phyloP scores from a whole-genome alignment of 108 stramenopile species.

The Pseudonitzschia pungens region DNA sequence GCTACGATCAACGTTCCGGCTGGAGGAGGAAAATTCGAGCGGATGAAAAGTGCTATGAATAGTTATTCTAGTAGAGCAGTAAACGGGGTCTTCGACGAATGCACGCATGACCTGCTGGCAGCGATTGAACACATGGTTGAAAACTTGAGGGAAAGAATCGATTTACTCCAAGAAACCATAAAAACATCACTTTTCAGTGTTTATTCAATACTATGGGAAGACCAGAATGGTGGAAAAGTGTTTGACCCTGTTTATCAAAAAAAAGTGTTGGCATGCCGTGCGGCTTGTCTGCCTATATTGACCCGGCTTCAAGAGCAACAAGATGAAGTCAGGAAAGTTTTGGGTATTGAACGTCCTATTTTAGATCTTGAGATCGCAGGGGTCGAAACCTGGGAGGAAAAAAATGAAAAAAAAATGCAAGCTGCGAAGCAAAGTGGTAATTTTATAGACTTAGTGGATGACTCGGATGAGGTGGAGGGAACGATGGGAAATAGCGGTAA shows the following conservation, averaged over 20 bases:
- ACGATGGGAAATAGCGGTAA: neutral
- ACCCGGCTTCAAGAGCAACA: constrained; percentile 33
- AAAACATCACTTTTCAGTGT: constrained; percentile 27
- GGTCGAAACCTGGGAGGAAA: constrained; percentile 46
- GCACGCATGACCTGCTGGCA: constrained; percentile 26
- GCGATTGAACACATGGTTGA: constrained; percentile 36
- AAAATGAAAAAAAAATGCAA: constrained; percentile 27
- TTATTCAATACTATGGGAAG: constrained; percentile 47
- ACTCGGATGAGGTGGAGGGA: neutral
- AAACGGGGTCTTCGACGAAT: constrained; percentile 32
- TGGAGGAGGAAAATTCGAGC: constrained; percentile 37
- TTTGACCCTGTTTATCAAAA: constrained; percentile 34
- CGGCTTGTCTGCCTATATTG: constrained; percentile 37
- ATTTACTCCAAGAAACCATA: constrained; percentile 21
- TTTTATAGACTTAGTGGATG: constrained; percentile 1
- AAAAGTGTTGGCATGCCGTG: constrained; percentile 30
- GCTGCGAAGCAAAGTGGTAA: constrained; percentile 39
- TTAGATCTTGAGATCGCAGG: constrained; percentile 44
- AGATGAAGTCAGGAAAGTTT: constrained; percentile 20
- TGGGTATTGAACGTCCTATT: constrained; percentile 46
- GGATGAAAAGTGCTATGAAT: constrained; percentile 41
- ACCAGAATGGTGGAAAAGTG: constrained; percentile 9
- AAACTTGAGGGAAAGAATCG: constrained; percentile 22
- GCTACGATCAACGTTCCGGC: constrained; percentile 27
- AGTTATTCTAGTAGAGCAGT: constrained; percentile 17